A percentile compares a stretch with the other conserved stretches of the same genome.
phyloP scores from a whole-genome alignment of 2,329 filamentous ascomycete genomes.

The Beauveria asiatica region DNA sequence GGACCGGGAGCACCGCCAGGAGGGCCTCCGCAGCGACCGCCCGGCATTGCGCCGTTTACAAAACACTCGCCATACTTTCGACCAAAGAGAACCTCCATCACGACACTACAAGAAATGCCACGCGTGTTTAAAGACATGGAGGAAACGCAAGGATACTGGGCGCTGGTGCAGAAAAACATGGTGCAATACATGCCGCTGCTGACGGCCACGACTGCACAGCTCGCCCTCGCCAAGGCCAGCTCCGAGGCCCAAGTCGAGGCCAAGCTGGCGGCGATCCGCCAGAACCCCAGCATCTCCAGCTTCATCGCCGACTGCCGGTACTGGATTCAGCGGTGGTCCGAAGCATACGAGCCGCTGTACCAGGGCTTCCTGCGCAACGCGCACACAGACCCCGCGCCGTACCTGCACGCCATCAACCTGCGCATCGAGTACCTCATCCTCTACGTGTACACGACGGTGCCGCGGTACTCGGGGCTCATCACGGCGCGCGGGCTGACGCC shows the following conservation, averaged over 20 bases:
- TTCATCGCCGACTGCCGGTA: conserved; percentile 29
- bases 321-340: conserved; percentile 32
- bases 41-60: conserved; percentile 28
- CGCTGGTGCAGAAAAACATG: conserved; percentile 27
- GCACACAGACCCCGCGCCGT: conserved; percentile 17
- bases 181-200: conserved; percentile 29
- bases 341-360: conserved; percentile 30
- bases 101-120: conserved; percentile 25
- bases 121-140: conserved; percentile 22
- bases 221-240: conserved; percentile 21
- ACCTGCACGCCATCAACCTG: conserved; percentile 31
- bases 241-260: conserved; percentile 21
- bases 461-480: conserved; percentile 28
- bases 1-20: conserved; percentile 13
- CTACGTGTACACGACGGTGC: conserved; percentile 29
- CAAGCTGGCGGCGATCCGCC: conserved; percentile 24
- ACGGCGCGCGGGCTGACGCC: conserved; percentile 31
- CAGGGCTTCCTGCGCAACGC: conserved; percentile 19
- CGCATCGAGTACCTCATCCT: conserved; percentile 35
- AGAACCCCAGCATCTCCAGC: conserved; percentile 21
- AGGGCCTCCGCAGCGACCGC: conserved; percentile 16
- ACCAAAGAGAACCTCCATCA: conserved; percentile 23
- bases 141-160: conserved; percentile 31
- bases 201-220: conserved; percentile 22
- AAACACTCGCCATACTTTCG: conserved; percentile 30